Evolutionary conservation across 2,329 filamentous ascomycete species (phyloP), one percentile per base, ranked within the genome.

Genomic region (Claviceps sp.): DNA sequence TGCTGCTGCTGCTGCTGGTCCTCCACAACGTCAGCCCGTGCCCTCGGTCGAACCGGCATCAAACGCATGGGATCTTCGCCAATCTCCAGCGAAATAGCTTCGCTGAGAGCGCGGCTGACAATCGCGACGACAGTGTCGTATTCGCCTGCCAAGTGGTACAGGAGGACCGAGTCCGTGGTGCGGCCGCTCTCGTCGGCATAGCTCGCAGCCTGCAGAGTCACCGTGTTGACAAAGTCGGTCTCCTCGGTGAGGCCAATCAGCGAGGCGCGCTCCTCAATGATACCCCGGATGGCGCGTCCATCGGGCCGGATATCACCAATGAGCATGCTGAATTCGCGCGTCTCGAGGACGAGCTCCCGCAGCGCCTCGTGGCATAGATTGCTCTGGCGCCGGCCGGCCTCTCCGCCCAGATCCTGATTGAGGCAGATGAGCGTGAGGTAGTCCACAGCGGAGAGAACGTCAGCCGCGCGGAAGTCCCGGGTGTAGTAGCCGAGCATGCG

Each of bases 401-500:
- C 79, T 20, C 84, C 85, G 26, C 77, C 79, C 44, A 94, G 74
- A 65, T 96, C 91, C 48, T 84, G 80, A 64, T 97, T 97, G 52
- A 98, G 79, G 66, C 88, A 95, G 62, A 98, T 90, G 53, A 98
- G 72, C 5, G 84, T 80, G 47, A 98, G 81, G 66, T 98, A 98
- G 66, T 98, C 93, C 18, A 95, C 87, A 2, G 94, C 93, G 37
- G 88, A 87, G 53, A 86, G 86, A 6, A 89, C 86, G 62, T 94
- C 84, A 20, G 89, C 90, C 34, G 88, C 88, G 50, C 93, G 85
- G 79, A 98, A 98, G 67, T 96, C 90, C 51, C 86, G 81, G 4
- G 94, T 98, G 72, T 98, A 98, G 66, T 93, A 88, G 42, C 91
- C 94, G 55, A 97, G 76, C 74, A 97, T 87, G 54, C 86, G 85